Percentiles rank a stretch among this genome's conserved stretches.
phyloP scores from a whole-genome alignment of 192 early-diverging fungal genomes.

The Lunasporangiospora selenospora region DNA sequence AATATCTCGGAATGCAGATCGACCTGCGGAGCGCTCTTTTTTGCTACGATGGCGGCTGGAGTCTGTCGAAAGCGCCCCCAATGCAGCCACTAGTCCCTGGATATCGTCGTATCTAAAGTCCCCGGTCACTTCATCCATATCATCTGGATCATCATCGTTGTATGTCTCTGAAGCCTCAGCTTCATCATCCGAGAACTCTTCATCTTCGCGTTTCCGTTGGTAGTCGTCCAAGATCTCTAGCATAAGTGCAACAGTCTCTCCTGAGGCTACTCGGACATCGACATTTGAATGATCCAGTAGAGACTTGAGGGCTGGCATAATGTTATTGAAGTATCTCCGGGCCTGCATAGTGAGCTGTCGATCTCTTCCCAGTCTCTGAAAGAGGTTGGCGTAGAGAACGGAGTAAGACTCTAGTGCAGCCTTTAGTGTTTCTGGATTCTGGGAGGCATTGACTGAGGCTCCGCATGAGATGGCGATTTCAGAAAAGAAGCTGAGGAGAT shows the following conservation, averaged over 20 bases:
- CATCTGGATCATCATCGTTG: conserved; percentile 52
- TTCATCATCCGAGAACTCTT: conserved; percentile 37
- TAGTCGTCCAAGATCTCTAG: conserved; percentile 60
- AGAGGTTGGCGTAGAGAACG: conserved; percentile 45
- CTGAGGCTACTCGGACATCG: conserved; percentile 70
- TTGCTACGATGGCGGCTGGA: conserved; percentile 62
- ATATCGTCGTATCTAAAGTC: conserved; percentile 59
- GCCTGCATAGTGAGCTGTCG: conserved; percentile 38
- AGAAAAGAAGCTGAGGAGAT: conserved; percentile 44
- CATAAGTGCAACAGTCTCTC: conserved; percentile 78
- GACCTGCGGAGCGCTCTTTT: conserved; percentile 62
- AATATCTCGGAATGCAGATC: conserved; percentile 71
- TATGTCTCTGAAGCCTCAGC: conserved; percentile 24
- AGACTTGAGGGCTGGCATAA: conserved; percentile 58
- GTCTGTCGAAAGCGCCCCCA: conserved; percentile 63
- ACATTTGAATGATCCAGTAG: conserved; percentile 63
- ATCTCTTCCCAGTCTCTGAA: conserved; percentile 19
- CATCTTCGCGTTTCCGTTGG: conserved; percentile 21
- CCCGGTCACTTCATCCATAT: conserved; percentile 35
- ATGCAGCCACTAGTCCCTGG: conserved; percentile 61
- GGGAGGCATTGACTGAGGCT: conserved; percentile 36
- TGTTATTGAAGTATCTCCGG: conserved; percentile 46
- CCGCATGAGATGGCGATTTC: conserved; percentile 43
- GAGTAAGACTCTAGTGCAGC: conserved; percentile 44
- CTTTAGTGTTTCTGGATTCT: conserved; percentile 29